phyloP scores from a whole-genome alignment of 129 eudicot genomes.

The Centella asiatica region DNA sequence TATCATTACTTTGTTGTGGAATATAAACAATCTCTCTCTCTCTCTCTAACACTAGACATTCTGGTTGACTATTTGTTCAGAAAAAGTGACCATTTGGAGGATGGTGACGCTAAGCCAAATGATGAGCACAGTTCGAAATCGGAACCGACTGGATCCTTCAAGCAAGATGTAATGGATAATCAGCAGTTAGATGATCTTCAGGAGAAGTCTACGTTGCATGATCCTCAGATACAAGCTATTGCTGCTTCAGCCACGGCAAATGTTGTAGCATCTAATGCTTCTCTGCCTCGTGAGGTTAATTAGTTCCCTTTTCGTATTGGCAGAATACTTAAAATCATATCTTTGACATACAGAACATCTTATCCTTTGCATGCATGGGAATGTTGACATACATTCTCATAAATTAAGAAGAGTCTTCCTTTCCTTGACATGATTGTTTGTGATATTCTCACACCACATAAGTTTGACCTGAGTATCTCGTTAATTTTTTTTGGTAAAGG shows the following conservation, averaged over 20 bases:
- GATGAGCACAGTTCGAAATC: slow-evolving; percentile 15
- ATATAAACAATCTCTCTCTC: too few relatives aligned
- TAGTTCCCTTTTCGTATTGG: background rate
- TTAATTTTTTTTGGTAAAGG: background rate
- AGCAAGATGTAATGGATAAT: slow-evolving; percentile 18
- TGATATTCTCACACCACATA: background rate
- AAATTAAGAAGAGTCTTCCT: too few relatives aligned
- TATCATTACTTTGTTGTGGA: background rate
- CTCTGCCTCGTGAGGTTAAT: slow-evolving; percentile 51
- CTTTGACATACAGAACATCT: background rate
- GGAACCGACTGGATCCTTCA: slow-evolving; percentile 14
- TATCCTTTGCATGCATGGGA: background rate
- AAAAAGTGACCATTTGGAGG: slow-evolving; percentile 36
- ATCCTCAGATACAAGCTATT: slow-evolving; percentile 37
- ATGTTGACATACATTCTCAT: background rate
- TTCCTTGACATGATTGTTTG: background rate
- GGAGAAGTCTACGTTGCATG: slow-evolving; percentile 27
- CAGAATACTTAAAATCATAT: background rate
- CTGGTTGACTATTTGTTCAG: slow-evolving; percentile 17
- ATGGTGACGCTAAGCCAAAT: slow-evolving; percentile 17
- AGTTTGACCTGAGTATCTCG: background rate
- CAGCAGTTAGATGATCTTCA: slow-evolving; percentile 16
- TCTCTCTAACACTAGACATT: background rate
- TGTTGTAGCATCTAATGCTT: slow-evolving; percentile 30
- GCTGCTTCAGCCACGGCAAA: slow-evolving; percentile 33